Conservation (phyloP, 768 basidiomycete genomes). For the Cyclocybe aegerita region DNA sequence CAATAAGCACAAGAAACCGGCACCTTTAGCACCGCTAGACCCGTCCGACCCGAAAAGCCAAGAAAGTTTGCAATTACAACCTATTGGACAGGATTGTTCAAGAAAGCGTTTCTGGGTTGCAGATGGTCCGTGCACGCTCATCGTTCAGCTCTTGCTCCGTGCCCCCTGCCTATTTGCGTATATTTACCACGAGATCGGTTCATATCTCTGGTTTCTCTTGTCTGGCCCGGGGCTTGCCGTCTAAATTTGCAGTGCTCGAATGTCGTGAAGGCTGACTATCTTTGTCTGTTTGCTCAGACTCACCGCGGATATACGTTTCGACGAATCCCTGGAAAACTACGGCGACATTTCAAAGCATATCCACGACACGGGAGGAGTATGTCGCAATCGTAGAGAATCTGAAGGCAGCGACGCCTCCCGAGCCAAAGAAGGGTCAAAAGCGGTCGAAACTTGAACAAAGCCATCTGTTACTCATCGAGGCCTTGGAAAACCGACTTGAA, state of each 20-base stretch:
- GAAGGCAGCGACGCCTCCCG: constrained; percentile 47
- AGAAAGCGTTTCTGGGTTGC: constrained; percentile 84
- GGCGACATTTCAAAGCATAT: constrained; percentile 69
- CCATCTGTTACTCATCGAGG: constrained; percentile 61
- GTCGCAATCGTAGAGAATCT: constrained; percentile 59
- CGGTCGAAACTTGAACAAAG: constrained; percentile 53
- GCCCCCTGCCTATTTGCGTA: constrained; percentile 57
- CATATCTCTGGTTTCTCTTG: constrained; percentile 42
- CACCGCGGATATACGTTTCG: constrained; percentile 79
- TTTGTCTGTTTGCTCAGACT: constrained; percentile 52
- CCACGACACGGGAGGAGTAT: constrained; percentile 76
- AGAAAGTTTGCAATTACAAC: constrained; percentile 62
- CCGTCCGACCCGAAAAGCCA: constrained; percentile 65
- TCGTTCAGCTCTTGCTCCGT: constrained; percentile 22
- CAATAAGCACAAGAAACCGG: constrained; percentile 82
- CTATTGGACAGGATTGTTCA: constrained; percentile 74
- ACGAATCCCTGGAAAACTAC: constrained; percentile 91
- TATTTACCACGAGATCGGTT: constrained; percentile 61
- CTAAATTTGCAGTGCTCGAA: constrained; percentile 21
- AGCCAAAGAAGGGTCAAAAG: constrained; percentile 47
- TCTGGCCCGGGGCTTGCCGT: constrained; percentile 38
- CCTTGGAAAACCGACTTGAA: constrained; percentile 64
- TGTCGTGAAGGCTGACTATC: constrained; percentile 25
- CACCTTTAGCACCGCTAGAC: constrained; percentile 51
- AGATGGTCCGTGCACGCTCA: constrained; percentile 77